These are phyloP conservation scores for Sordariomycetes sp. DNA, from an alignment of 2,329 filamentous ascomycete species.

Conservation along the genomic window DNA sequence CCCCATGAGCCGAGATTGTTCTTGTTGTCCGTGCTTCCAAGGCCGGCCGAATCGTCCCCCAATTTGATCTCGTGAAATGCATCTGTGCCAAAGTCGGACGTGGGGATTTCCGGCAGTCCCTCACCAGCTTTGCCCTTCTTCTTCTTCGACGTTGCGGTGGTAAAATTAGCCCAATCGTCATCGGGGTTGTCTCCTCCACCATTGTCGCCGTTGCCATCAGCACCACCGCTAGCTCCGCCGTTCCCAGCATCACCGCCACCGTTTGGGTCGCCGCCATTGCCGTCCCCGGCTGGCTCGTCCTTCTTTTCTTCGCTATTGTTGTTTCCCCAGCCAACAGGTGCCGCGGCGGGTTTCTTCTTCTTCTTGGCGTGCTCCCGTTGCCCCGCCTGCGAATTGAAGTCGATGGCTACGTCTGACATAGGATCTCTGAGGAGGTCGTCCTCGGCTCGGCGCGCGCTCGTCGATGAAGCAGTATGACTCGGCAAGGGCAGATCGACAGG, in stretches of 20 bases:
- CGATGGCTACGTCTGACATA: constrained; percentile 35
- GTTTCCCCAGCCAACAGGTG: constrained; percentile 2
- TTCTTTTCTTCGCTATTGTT: constrained; percentile 14
- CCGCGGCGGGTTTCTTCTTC: constrained; percentile 44
- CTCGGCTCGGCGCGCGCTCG: constrained; percentile 12
- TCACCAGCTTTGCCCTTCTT: constrained; percentile 17
- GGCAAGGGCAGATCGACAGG: constrained; percentile 9
- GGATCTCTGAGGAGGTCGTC: constrained; percentile 35
- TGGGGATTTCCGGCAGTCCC: constrained; percentile 16
- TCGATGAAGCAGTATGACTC: constrained; percentile 9
- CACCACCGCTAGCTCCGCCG: constrained; percentile 12
- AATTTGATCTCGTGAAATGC: constrained; percentile 61
- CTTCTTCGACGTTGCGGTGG: constrained; percentile 20
- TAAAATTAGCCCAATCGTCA: constrained; percentile 20
- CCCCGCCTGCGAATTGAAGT: constrained; percentile 46
- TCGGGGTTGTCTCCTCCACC: constrained; percentile 25
- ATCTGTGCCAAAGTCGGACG: constrained; percentile 34
- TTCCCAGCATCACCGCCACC: constrained; percentile 9
- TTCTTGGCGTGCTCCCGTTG: constrained; percentile 46
- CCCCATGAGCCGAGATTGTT: constrained; percentile 48
- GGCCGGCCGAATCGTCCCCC: constrained; percentile 46
- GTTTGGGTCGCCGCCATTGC: constrained; percentile 8
- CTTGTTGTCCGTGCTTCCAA: constrained; percentile 38
- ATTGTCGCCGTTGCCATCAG: constrained; percentile 24
- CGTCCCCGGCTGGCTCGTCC: constrained; percentile 13